Evolutionary conservation across 305 asterid species (phyloP).

Genomic region (Vinca major): DNA sequence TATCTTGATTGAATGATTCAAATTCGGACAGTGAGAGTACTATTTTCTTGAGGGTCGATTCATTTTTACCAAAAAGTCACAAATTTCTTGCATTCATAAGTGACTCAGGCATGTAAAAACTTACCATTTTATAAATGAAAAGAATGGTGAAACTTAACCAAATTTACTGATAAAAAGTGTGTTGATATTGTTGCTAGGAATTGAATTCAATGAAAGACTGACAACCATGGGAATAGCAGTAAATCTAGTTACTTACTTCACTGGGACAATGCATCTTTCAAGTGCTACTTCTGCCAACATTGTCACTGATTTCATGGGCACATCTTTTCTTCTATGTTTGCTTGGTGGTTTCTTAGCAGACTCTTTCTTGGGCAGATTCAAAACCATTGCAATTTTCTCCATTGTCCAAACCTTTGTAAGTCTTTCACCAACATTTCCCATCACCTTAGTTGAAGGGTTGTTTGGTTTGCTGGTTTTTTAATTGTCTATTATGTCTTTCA

Average conservation of each 20-base stretch:
- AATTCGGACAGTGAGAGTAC: too few species aligned
- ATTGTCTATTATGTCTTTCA: too few species aligned
- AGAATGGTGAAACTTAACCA: too few species aligned
- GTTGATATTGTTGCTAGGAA: constrained; percentile 15
- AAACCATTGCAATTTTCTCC: constrained; percentile 30
- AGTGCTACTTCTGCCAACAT: constrained; percentile 33
- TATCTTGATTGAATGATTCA: too few species aligned
- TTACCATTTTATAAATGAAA: too few species aligned
- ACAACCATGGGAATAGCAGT: constrained; percentile 35
- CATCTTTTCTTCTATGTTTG: constrained; percentile 29
- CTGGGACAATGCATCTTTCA: constrained; percentile 35
- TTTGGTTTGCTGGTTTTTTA: too few species aligned
- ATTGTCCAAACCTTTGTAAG: constrained; percentile 32
- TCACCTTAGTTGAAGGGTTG: too few species aligned
- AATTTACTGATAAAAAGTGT: not conserved
- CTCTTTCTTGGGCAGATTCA: constrained; percentile 41
- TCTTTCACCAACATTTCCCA: not conserved
- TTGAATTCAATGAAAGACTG: constrained; percentile 30
- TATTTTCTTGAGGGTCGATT: too few species aligned
- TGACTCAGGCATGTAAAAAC: too few species aligned
- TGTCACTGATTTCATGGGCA: constrained; percentile 34
- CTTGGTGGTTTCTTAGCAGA: constrained; percentile 45
- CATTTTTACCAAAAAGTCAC: too few species aligned
- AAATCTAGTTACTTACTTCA: constrained; percentile 37
- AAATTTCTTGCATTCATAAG: too few species aligned